Conservation (phyloP, 2,329 filamentous ascomycete genomes). For the Microsporum canis region DNA sequence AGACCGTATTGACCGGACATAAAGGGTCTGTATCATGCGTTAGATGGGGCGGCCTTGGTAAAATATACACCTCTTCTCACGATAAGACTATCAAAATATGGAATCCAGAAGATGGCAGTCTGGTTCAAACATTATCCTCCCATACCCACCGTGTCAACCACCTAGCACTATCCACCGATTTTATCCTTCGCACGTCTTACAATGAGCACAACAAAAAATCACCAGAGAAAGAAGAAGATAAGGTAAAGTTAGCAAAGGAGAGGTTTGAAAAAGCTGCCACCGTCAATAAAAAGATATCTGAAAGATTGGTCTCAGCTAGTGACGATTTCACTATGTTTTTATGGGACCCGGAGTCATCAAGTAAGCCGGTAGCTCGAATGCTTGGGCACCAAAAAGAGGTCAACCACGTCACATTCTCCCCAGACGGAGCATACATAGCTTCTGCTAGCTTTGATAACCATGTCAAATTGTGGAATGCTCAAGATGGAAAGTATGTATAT, state of each 20-base stretch:
- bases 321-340: slow-evolving; percentile 96
- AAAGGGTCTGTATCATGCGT: slow-evolving; percentile 83
- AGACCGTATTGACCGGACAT: slow-evolving; percentile 77
- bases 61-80: slow-evolving; percentile 74
- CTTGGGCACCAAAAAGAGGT: slow-evolving; percentile 95
- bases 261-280: slow-evolving; percentile 78
- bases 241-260: slow-evolving; percentile 61
- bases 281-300: slow-evolving; percentile 62
- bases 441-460: slow-evolving; percentile 87
- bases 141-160: slow-evolving; percentile 97
- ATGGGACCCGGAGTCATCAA: slow-evolving; percentile 70
- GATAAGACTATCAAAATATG: slow-evolving; percentile 90
- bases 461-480: slow-evolving; percentile 80
- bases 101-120: slow-evolving; percentile 66
- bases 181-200: slow-evolving; percentile 72
- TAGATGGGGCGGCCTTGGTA: slow-evolving; percentile 82
- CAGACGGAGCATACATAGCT: slow-evolving; percentile 77
- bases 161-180: slow-evolving; percentile 84
- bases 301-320: slow-evolving; percentile 78
- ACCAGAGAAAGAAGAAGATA: slow-evolving; percentile 58
- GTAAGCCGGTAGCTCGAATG: slow-evolving; percentile 76
- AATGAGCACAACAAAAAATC: slow-evolving; percentile 69
- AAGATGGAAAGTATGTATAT: slow-evolving; percentile 56
- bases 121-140: slow-evolving; percentile 65
- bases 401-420: slow-evolving; percentile 89